Evolutionary conservation across 345 rosid genomes (phyloP).

Genomic region (Mallotus nudiflorus): DNA sequence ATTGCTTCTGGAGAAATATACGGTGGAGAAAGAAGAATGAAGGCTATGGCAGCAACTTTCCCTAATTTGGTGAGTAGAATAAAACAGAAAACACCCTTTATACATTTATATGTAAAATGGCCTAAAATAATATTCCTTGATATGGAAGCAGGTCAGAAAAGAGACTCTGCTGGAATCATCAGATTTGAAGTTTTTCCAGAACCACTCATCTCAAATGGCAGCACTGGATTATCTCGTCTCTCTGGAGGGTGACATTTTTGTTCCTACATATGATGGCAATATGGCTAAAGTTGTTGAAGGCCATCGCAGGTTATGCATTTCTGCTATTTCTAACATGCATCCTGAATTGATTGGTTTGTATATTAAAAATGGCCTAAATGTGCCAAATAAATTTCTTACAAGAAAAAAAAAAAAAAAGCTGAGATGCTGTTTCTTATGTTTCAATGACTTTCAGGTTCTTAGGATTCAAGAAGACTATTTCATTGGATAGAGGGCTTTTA

Average conservation of each 20-base stretch:
- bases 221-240: conserved; percentile 88
- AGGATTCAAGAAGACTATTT: conserved; percentile 86
- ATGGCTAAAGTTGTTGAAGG: conserved; percentile 99
- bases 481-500: conserved; percentile 68
- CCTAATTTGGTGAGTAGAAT: conserved; percentile 72
- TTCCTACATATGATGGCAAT: conserved; percentile 91
- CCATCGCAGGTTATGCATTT: conserved; percentile 70
- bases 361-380: not conserved
- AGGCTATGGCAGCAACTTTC: conserved; percentile 54
- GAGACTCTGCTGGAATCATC: conserved; percentile 66
- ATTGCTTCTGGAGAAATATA: conserved; percentile 97
- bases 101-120: not conserved
- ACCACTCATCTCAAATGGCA: conserved; percentile 92
- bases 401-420: not conserved
- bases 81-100: not conserved
- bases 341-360: not conserved
- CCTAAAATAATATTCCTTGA: conserved; percentile 3
- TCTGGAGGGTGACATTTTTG: conserved; percentile 84
- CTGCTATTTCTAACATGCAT: not conserved
- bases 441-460: conserved; percentile 55
- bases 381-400: too few relatives aligned
- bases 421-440: conserved; percentile 1
- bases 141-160: conserved; percentile 68
- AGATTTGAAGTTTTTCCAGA: conserved; percentile 65
- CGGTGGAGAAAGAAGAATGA: conserved; percentile 80